These are phyloP conservation scores for Metarhizium rileyi DNA, from an alignment of 2,329 filamentous ascomycete genomes.

Conservation along the genomic window DNA sequence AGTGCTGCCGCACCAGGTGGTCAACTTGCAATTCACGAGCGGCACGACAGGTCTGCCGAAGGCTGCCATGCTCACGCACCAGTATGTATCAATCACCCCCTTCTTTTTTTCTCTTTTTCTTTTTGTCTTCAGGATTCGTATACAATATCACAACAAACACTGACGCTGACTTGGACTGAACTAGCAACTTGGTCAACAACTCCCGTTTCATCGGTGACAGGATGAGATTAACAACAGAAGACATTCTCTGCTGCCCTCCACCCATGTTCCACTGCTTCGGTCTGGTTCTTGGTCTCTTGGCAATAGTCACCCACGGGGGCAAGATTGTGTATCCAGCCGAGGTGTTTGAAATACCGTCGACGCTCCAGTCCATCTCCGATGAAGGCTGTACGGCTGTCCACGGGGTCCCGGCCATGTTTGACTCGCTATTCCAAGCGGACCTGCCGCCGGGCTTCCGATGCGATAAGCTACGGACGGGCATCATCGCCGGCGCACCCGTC, in stretches of 20 bases:
- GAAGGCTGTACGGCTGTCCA: slow-evolving; percentile 66
- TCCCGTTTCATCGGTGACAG: slow-evolving; percentile 63
- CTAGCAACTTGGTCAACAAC: slow-evolving; percentile 53
- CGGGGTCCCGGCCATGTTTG: slow-evolving; percentile 79
- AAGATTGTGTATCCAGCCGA: slow-evolving; percentile 70
- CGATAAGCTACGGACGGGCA: slow-evolving; percentile 58
- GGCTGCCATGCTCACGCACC: slow-evolving; percentile 64
- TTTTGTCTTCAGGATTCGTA: neutral
- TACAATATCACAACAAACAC: neutral
- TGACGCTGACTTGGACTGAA: neutral
- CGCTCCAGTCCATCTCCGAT: slow-evolving; percentile 55
- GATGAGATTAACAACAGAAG: slow-evolving; percentile 56
- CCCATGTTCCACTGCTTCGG: slow-evolving; percentile 84
- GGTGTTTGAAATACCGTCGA: slow-evolving; percentile 59
- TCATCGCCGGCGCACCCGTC: slow-evolving; percentile 70
- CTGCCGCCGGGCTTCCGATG: slow-evolving; percentile 31
- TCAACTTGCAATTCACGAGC: slow-evolving; percentile 66
- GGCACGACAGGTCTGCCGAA: slow-evolving; percentile 68
- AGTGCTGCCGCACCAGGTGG: slow-evolving; percentile 56
- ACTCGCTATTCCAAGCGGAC: slow-evolving; percentile 47
- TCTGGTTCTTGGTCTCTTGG: slow-evolving; percentile 65
- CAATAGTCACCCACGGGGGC: slow-evolving; percentile 62
- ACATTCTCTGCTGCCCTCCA: slow-evolving; percentile 70
- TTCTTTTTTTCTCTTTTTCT: too few species aligned
- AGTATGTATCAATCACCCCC: too few species aligned